A percentile compares a stretch with the other conserved stretches of the same genome.
phyloP scores from a whole-genome alignment of 2,329 filamentous ascomycete species.

The Mycosphaerella sp. region DNA sequence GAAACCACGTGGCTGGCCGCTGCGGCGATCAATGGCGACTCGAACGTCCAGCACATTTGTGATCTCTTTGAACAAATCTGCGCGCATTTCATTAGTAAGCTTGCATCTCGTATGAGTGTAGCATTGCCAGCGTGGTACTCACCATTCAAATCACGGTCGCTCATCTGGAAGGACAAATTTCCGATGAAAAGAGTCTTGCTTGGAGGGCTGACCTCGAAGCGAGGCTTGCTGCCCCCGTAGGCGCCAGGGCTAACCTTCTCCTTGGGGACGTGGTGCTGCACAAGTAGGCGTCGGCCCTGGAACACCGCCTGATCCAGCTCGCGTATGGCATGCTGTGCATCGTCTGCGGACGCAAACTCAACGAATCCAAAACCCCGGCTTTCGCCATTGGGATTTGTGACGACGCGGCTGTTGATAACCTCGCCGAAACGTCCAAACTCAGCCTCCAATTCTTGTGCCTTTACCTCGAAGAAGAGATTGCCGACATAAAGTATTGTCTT shows the following conservation, averaged over 20 bases:
- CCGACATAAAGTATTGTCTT: constrained; percentile 55
- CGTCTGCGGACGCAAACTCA: constrained; percentile 50
- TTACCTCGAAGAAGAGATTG: constrained; percentile 65
- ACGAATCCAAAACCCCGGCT: constrained; percentile 69
- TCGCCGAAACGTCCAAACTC: constrained; percentile 56
- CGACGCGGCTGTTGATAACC: constrained; percentile 49
- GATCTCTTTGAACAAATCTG: constrained; percentile 63
- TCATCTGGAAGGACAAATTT: constrained; percentile 81
- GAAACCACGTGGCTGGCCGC: constrained; percentile 76
- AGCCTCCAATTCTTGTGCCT: constrained; percentile 52
- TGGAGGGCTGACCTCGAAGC: constrained; percentile 45
- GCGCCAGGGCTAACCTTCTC: too few relatives aligned
- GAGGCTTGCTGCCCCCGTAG: too few relatives aligned
- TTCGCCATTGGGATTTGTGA: constrained; percentile 56
- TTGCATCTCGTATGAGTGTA: not conserved
- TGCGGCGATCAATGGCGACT: constrained; percentile 73
- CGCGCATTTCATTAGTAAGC: not conserved
- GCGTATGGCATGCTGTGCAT: constrained; percentile 52
- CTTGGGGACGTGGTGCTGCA: constrained; percentile 49
- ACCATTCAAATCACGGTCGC: constrained; percentile 70
- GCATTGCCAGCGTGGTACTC: constrained; percentile 7
- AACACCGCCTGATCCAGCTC: constrained; percentile 55
- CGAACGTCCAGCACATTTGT: constrained; percentile 68
- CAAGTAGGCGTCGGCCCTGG: constrained; percentile 58
- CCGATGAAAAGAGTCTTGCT: constrained; percentile 71